phyloP scores from a whole-genome alignment of 106 monocot species.

The Acorus gramineus region DNA sequence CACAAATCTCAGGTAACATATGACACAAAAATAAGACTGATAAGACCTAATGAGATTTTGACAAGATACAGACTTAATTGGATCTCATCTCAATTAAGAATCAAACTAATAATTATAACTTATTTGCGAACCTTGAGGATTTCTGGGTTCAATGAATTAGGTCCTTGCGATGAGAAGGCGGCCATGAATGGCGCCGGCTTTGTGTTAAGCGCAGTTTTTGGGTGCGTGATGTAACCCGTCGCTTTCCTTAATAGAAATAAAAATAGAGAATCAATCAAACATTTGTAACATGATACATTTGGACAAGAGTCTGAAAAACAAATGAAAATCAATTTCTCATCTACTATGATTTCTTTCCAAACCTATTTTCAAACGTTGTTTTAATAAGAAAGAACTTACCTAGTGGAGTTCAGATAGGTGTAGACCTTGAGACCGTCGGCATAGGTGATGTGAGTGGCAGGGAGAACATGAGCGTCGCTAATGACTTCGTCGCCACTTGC shows the following conservation, averaged over 20 bases:
- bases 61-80: neutral
- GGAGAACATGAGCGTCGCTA: slow-evolving; percentile 36
- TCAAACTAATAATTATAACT: too few species aligned
- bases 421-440: neutral
- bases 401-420: slow-evolving; percentile 32
- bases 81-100: too few species aligned
- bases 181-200: slow-evolving; percentile 52
- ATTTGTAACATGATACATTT: too few species aligned
- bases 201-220: slow-evolving; percentile 8
- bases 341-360: too few species aligned
- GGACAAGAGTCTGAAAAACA: too few species aligned
- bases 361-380: neutral
- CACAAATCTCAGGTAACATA: too few species aligned
- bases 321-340: too few species aligned
- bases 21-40: too few species aligned
- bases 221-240: slow-evolving; percentile 21
- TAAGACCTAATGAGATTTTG: neutral
- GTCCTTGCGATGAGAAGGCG: slow-evolving; percentile 60
- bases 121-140: slow-evolving; percentile 42
- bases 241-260: slow-evolving; percentile 9
- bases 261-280: too few species aligned
- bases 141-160: slow-evolving; percentile 30
- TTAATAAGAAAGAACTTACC: slow-evolving; percentile 12
- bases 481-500: neutral
- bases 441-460: slow-evolving; percentile 33